Conservation (phyloP, 1,139 yeast species). For the Wickerhamomyces sp. region DNA sequence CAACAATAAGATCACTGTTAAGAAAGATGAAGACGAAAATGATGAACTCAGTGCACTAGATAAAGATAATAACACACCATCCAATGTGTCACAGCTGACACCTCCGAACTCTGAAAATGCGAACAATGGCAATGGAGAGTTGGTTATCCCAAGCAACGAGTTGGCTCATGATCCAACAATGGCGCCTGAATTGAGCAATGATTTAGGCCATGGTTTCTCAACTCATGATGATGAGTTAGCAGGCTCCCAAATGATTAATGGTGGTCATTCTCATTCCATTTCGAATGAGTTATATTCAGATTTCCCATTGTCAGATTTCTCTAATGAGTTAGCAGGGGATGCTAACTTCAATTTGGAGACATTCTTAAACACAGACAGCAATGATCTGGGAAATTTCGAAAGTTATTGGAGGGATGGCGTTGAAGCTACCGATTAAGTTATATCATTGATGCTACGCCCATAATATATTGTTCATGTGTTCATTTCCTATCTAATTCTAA, state of each 20-base stretch:
- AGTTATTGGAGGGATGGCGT: slow-evolving; percentile 25
- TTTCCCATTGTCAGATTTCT: slow-evolving; percentile 22
- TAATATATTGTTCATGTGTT: not conserved
- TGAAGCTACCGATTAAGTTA: slow-evolving; percentile 22
- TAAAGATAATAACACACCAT: slow-evolving; percentile 15
- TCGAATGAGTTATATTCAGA: slow-evolving; percentile 19
- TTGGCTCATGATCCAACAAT: slow-evolving; percentile 5
- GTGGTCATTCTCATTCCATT: slow-evolving; percentile 10
- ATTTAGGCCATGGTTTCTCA: not conserved
- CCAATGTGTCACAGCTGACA: slow-evolving; percentile 23
- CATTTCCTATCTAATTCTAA: no score
- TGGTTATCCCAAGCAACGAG: slow-evolving; percentile 3
- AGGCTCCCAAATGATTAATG: slow-evolving; percentile 13
- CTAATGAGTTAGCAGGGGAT: slow-evolving; percentile 22
- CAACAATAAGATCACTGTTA: not conserved
- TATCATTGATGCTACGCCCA: no score
- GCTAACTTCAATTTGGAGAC: slow-evolving; percentile 24
- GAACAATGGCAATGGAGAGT: slow-evolving; percentile 12
- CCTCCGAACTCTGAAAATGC: slow-evolving; percentile 27
- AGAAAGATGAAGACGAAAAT: slow-evolving; percentile 3
- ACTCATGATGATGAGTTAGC: slow-evolving; percentile 10
- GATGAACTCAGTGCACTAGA: slow-evolving; percentile 8
- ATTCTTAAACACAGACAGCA: slow-evolving; percentile 22
- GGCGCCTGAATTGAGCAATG: slow-evolving; percentile 3
- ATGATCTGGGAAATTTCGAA: slow-evolving; percentile 21